Percentiles rank a stretch among this genome's conserved stretches.
These are phyloP conservation scores for Ziziphus jujuba DNA, from an alignment of 306 rosid genomes.

Conservation along the genomic window DNA sequence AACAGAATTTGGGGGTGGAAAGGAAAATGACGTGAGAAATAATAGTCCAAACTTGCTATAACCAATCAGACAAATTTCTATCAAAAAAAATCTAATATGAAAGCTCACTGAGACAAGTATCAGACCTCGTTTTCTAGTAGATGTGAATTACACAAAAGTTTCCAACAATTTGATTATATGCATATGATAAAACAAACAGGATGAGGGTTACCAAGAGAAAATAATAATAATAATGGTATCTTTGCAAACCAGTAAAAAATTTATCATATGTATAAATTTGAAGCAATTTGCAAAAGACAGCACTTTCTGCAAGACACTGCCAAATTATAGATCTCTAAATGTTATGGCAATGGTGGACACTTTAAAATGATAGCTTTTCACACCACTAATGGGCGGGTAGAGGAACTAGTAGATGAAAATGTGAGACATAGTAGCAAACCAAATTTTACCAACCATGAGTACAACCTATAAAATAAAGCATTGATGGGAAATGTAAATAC, in stretches of 20 bases:
- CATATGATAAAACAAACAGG: background rate
- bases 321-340: background rate
- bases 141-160: background rate
- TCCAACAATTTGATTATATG: background rate
- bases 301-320: background rate
- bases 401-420: background rate
- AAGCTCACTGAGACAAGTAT: no score
- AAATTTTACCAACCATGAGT: background rate
- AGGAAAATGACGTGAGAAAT: constrained; percentile 29
- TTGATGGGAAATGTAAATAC: constrained; percentile 38
- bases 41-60: background rate
- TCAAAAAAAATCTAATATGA: no score
- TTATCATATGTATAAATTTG: background rate
- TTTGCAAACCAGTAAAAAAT: background rate
- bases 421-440: background rate
- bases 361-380: background rate
- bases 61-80: background rate
- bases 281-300: constrained; percentile 1
- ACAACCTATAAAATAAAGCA: constrained; percentile 1
- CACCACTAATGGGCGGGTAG: background rate
- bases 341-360: background rate
- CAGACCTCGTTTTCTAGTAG: no score
- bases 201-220: background rate
- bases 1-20: constrained; percentile 11
- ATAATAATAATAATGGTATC: no score